Evolutionary conservation across 352 stramenopile species (phyloP).

Genomic region (Phytophthora niederhauseri): DNA sequence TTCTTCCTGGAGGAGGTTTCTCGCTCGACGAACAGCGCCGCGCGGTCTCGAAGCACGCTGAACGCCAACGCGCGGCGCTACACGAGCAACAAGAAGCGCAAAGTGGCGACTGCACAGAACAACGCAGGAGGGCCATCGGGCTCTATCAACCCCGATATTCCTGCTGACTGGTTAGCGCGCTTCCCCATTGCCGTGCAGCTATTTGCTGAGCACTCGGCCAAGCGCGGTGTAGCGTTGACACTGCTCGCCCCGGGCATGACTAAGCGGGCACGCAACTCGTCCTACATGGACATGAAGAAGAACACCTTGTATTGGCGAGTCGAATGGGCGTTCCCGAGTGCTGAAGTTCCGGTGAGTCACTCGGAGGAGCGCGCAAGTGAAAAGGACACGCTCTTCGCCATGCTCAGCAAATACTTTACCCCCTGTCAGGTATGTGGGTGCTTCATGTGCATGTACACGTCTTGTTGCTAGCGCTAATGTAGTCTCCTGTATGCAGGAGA

Average conservation of each 20-base stretch:
- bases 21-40: conserved; percentile 60
- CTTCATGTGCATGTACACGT: background rate
- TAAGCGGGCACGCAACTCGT: conserved; percentile 77
- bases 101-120: conserved; percentile 16
- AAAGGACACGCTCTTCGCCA: conserved; percentile 50
- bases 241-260: conserved; percentile 83
- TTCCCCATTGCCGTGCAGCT: conserved; percentile 76
- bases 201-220: conserved; percentile 69
- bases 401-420: conserved; percentile 69
- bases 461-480: background rate
- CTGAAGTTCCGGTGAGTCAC: conserved; percentile 52
- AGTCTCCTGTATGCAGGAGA: conserved; percentile 50
- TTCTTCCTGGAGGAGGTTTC: conserved; percentile 80
- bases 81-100: conserved; percentile 45
- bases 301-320: conserved; percentile 74
- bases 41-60: conserved; percentile 46
- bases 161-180: conserved; percentile 70
- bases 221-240: conserved; percentile 71
- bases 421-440: conserved; percentile 50
- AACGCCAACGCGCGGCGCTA: conserved; percentile 40
- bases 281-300: conserved; percentile 72
- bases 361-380: conserved; percentile 63
- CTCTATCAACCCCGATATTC: conserved; percentile 64
- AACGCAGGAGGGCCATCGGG: background rate
- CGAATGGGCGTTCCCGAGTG: conserved; percentile 75